Evolutionary conservation across 225 moss, liverwort and hornwort genomes (phyloP).

Genomic region (Rhytidiadelphus loreus): DNA sequence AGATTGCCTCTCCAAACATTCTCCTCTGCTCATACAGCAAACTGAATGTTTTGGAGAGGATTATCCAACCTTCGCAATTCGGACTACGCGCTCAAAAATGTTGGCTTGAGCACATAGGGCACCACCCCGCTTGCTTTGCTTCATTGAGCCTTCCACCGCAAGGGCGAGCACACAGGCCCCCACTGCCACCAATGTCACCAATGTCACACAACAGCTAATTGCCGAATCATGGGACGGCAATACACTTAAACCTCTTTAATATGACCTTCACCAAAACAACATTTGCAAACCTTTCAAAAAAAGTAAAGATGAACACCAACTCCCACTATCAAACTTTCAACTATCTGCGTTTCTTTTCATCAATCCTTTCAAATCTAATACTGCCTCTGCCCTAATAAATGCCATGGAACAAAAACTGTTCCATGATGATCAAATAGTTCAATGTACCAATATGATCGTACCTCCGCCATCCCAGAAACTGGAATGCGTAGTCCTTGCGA

Average conservation of each 20-base stretch:
- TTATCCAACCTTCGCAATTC: conserved; percentile 61
- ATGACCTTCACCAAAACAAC: background rate
- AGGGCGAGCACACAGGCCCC: conserved; percentile 52
- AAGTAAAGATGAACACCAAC: background rate
- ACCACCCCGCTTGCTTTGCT: conserved; percentile 51
- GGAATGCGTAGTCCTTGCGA: conserved; percentile 50
- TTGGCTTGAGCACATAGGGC: conserved; percentile 73
- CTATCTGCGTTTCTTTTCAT: background rate
- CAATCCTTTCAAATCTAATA: background rate
- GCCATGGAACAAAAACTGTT: background rate
- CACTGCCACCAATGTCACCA: conserved; percentile 25
- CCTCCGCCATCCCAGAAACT: conserved; percentile 84
- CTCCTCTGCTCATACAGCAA: background rate
- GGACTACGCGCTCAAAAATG: conserved; percentile 84
- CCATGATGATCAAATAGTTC: background rate
- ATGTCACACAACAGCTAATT: background rate
- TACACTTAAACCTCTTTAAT: background rate
- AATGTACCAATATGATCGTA: background rate
- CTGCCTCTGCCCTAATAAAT: background rate
- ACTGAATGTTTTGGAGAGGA: background rate
- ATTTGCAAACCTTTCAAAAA: background rate
- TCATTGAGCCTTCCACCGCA: conserved; percentile 40
- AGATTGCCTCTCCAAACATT: background rate
- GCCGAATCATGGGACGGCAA: background rate
- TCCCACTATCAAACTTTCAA: background rate